Base-by-base conservation (phyloP, 352 stramenopile species). In the Globisporangium megalacanthum region DNA sequence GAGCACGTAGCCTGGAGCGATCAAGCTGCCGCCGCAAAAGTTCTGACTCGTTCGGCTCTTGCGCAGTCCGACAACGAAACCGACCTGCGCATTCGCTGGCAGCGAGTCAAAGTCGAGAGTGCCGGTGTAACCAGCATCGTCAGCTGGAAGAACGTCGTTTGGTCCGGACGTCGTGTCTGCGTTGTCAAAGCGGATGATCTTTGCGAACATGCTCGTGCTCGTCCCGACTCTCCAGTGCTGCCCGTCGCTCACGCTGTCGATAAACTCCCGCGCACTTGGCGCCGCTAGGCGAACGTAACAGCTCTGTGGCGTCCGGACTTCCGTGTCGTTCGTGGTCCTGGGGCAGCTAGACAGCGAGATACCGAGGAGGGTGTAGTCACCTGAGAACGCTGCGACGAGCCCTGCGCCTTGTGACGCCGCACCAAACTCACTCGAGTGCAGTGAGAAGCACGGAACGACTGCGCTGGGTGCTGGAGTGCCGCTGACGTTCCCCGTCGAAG, bases 1-100 rank as follows among this genome's bases (percentile, higher is more conserved):
- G 33, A 83, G 62, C 20, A 83, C 68, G 42, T 74, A 79, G 31
- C 65, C 69, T 4, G 70, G 52, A 11, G 72, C 60, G 49, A 83
- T 83, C 33, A 83, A 58, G 25, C 60, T 71, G 29, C 73, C 70
- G 15, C 73, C 73, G 52, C 73, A 83, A 46, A 72, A 79, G 58
- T 77, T 75, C 35, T 73, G 59, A 0, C 66, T 56, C 29, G 66
- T 61, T 7, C 53, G 59, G 13, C 69, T 60, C 7, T 63, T 61
- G 22, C 68, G 68, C 2, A 75, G 62, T 1, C 68, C 68, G n/a
- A 75, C 65, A 10, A 75, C 65, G 47, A 75, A 75, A 49, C 67
- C 67, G 7, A 75, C 54, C 4, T 52, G 45, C 19, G 60, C 51
- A 6, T 60, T 14, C 44, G 62, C 37, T 17, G 41, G 54, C 39